Percentiles rank a stretch among this genome's conserved stretches.
phyloP scores from a whole-genome alignment of 257 asterid genomes.

The Salvia splendens region DNA sequence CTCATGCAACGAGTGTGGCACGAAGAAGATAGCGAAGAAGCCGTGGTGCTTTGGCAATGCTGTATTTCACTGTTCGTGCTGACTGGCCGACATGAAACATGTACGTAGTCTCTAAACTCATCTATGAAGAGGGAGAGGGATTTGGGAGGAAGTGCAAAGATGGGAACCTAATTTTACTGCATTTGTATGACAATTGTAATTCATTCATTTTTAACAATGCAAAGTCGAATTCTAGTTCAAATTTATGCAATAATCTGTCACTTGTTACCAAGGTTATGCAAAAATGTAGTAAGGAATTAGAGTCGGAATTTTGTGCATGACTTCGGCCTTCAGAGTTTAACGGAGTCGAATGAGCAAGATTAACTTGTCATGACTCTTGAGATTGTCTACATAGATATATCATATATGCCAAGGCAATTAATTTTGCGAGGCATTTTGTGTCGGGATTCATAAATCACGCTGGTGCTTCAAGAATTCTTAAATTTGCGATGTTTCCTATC shows the following conservation, averaged over 20 bases:
- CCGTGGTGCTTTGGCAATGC: slow-evolving; percentile 65
- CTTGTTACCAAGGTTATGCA: background rate
- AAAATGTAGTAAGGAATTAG: background rate
- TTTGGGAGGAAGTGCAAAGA: background rate
- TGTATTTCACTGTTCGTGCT: slow-evolving; percentile 78
- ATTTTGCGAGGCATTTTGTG: no score
- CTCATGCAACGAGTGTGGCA: slow-evolving; percentile 47
- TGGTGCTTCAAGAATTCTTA: no score
- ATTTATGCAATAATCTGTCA: background rate
- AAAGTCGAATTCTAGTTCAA: slow-evolving; percentile 20
- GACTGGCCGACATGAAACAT: background rate
- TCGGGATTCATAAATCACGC: no score
- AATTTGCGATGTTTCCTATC: no score
- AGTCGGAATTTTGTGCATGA: background rate
- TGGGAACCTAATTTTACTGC: no score
- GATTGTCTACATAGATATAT: no score
- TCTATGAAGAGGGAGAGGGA: slow-evolving; percentile 16
- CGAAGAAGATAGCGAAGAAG: slow-evolving; percentile 54
- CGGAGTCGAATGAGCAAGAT: no score
- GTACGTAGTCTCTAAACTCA: background rate
- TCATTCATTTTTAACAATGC: slow-evolving; percentile 37
- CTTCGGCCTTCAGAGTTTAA: background rate
- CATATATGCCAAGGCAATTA: no score
- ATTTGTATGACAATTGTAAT: slow-evolving; percentile 25
- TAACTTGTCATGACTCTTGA: no score